Base-by-base conservation (phyloP, 306 rosid species). In the Cicer judaicum region DNA sequence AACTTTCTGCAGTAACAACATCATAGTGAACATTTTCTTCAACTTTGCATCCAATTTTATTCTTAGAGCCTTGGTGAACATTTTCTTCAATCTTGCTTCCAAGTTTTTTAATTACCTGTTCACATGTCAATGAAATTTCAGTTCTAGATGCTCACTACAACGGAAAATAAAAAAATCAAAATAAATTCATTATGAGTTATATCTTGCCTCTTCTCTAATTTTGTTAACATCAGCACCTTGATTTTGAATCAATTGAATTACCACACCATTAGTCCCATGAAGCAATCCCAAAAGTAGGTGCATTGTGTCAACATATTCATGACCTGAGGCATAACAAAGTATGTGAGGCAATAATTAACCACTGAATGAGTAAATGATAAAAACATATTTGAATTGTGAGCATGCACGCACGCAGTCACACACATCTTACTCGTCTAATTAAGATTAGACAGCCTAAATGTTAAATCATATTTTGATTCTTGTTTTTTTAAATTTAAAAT, bases 261-360 rank as follows among this genome's bases (percentile, higher is more conserved):
- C 88, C 15, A 82, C 87, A 18, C 87, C 82, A 78, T 89, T 89
- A 75, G 89, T 81, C 68, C 85, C 90, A 19, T 83, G 86, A 71
- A 91, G 92, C 77, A 91, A 69, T 52, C 92, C 93, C 65, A 87
- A 85, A 52, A 91, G 92, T 79, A 91, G 77, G 78, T 87, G 88
- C 84, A 81, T 87, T 5, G 91, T 83, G 19, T 87, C 90, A 72
- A 83, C 85, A 41, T 85, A 77, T 40, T 83, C 82, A 74, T 88
- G 87, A 41, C 96, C 93, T 88, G 77, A 54, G 50, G 56, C 47
- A 50, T 66, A 53, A 40, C 43, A 82, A 24, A 63, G 69, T n/a
- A 6, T 39, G 13, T 62, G 19, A 49, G 38, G 46, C 18, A 52
- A 54, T 8, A 57, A 57, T 57, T 52, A 11, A 46, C 21, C 56